These are phyloP conservation scores for Boletus reticuloceps DNA, from an alignment of 768 basidiomycete species.

Conservation along the genomic window DNA sequence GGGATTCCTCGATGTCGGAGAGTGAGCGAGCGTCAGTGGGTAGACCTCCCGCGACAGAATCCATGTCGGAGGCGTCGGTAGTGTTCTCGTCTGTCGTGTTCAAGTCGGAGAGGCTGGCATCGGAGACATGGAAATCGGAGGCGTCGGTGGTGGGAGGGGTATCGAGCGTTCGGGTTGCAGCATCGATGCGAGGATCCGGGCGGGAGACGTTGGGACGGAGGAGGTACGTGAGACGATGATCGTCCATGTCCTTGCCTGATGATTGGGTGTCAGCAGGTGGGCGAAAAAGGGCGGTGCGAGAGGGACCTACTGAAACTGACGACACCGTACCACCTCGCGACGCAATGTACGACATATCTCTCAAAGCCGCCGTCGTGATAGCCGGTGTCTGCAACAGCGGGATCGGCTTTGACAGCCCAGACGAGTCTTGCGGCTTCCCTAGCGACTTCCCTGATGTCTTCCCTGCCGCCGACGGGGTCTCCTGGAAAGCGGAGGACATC, in stretches of 20 bases:
- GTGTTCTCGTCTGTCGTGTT: conserved; percentile 16
- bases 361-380: conserved; percentile 61
- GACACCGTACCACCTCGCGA: conserved; percentile 74
- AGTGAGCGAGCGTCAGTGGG: conserved; percentile 11
- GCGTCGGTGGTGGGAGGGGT: conserved; percentile 75
- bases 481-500: conserved; percentile 36
- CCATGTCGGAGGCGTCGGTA: conserved; percentile 28
- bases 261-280: not conserved
- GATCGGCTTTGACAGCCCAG: conserved; percentile 51
- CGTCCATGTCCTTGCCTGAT: conserved; percentile 45
- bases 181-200: conserved; percentile 42
- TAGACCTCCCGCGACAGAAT: conserved; percentile 12
- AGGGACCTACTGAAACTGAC: conserved; percentile 72
- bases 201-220: conserved; percentile 73
- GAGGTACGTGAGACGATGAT: conserved; percentile 70
- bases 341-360: conserved; percentile 80
- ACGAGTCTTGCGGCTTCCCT: conserved; percentile 65
- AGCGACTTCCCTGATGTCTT: conserved; percentile 60
- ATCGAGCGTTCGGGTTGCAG: conserved; percentile 43
- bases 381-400: not conserved
- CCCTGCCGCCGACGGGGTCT: conserved; percentile 48
- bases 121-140: conserved; percentile 52
- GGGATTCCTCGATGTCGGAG: conserved; percentile 29
- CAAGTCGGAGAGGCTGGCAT: conserved; percentile 39
- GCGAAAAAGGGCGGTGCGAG: not conserved